Conservation (phyloP, 768 basidiomycete species). For the Mycena kentingensis region DNA sequence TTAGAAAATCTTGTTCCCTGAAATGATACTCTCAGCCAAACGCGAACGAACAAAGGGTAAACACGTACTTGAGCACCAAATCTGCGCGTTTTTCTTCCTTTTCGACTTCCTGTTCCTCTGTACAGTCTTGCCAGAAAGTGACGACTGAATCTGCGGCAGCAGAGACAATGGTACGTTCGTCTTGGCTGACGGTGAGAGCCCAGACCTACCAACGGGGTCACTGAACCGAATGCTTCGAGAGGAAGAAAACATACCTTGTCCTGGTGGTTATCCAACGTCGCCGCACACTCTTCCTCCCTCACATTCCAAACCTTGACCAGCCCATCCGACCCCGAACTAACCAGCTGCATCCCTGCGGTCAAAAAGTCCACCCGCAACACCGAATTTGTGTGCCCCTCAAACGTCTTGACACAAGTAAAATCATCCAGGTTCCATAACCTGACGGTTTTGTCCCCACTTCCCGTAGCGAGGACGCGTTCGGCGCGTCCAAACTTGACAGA, state of each 20-base stretch:
- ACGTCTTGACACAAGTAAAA: constrained; percentile 91
- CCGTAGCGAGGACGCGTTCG: constrained; percentile 86
- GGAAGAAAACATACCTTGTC: constrained; percentile 70
- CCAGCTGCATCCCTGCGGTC: constrained; percentile 79
- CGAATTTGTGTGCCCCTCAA: constrained; percentile 98
- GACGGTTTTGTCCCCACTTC: constrained; percentile 93
- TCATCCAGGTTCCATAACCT: constrained; percentile 94
- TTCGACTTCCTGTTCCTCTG: constrained; percentile 77
- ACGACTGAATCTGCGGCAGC: constrained; percentile 95
- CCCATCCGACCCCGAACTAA: constrained; percentile 91
- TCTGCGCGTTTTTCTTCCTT: constrained; percentile 73
- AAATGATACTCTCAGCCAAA: constrained; percentile 10
- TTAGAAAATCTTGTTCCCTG: constrained; percentile 95
- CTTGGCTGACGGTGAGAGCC: constrained; percentile 82
- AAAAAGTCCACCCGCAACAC: constrained; percentile 92
- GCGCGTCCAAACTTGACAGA: constrained; percentile 82
- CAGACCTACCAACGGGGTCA: constrained; percentile 76
- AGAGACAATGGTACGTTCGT: constrained; percentile 85
- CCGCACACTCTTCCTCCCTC: constrained; percentile 80
- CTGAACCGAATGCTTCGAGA: neutral
- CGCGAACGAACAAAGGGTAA: neutral
- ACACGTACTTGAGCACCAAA: constrained; percentile 76
- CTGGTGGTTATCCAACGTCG: constrained; percentile 95
- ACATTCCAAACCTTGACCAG: constrained; percentile 96
- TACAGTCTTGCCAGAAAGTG: constrained; percentile 96